These are phyloP conservation scores for Emmonsiellopsis sp. DNA, from an alignment of 2,329 filamentous ascomycete species.

Conservation along the genomic window DNA sequence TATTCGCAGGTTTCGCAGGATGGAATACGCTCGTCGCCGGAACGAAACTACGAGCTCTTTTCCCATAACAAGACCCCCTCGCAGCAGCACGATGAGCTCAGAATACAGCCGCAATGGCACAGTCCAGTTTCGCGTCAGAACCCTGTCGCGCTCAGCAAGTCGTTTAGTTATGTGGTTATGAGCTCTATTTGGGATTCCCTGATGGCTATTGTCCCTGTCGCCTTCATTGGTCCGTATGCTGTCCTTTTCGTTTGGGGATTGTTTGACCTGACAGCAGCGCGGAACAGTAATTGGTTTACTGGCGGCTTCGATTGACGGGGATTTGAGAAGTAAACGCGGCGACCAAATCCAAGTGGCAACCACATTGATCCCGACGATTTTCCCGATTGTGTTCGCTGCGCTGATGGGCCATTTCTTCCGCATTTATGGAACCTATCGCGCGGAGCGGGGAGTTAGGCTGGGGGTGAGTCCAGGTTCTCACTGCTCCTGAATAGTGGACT, in stretches of 20 bases:
- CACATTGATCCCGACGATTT: background rate
- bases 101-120: too few species aligned
- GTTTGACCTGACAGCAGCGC: background rate
- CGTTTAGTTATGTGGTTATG: background rate
- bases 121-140: background rate
- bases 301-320: background rate
- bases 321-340: background rate
- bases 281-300: background rate
- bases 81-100: too few species aligned
- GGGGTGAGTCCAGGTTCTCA: background rate
- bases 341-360: background rate
- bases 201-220: background rate
- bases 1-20: too few species aligned
- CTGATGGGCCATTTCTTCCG: conserved; percentile 1
- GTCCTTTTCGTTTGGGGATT: background rate
- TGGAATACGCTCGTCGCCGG: too few species aligned
- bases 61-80: too few species aligned
- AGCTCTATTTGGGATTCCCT: background rate
- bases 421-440: conserved; percentile 1
- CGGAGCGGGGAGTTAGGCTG: background rate
- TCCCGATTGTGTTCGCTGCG: background rate
- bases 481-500: background rate
- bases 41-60: too few species aligned
- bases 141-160: background rate
- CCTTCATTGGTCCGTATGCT: background rate